A percentile compares a stretch with the other conserved stretches of the same genome.
These are phyloP conservation scores for Halteria grandinella DNA, from an alignment of 73 alveolate genomes.

Conservation along the genomic window DNA sequence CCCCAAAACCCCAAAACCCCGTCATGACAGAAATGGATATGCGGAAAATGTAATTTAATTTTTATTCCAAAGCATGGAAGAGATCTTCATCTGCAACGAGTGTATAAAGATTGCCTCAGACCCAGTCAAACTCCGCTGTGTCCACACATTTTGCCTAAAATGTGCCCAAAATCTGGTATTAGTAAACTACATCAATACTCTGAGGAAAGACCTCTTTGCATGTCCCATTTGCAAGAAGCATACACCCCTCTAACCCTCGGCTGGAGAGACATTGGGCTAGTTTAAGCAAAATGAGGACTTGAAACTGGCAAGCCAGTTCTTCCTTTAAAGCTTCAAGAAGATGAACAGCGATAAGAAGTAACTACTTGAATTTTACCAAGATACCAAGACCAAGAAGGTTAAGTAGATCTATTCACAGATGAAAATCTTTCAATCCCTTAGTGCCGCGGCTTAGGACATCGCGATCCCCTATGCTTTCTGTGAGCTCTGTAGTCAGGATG, in stretches of 20 bases:
- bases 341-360: constrained; percentile 27
- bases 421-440: neutral
- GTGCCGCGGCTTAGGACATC: constrained; percentile 25
- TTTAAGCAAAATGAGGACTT: constrained; percentile 33
- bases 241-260: neutral
- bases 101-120: constrained; percentile 27
- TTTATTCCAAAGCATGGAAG: constrained; percentile 2
- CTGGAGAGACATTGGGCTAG: neutral
- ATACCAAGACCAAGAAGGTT: neutral
- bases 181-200: constrained; percentile 29
- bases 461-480: constrained; percentile 27
- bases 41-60: neutral
- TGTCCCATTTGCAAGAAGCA: constrained; percentile 26
- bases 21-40: neutral
- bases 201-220: constrained; percentile 3
- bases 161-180: constrained; percentile 13
- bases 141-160: constrained; percentile 25
- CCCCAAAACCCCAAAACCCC: neutral
- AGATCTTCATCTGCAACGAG: constrained; percentile 36
- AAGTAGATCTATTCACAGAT: neutral
- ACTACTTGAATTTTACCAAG: constrained; percentile 14
- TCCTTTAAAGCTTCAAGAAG: constrained; percentile 27
- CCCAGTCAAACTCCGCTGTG: constrained; percentile 26
- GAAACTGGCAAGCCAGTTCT: constrained; percentile 27
- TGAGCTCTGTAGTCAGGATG: constrained; percentile 17